Evolutionary conservation across 164 flowering plant genomes (phyloP).

Genomic region (Kalanchoe fedtschenkoi): DNA sequence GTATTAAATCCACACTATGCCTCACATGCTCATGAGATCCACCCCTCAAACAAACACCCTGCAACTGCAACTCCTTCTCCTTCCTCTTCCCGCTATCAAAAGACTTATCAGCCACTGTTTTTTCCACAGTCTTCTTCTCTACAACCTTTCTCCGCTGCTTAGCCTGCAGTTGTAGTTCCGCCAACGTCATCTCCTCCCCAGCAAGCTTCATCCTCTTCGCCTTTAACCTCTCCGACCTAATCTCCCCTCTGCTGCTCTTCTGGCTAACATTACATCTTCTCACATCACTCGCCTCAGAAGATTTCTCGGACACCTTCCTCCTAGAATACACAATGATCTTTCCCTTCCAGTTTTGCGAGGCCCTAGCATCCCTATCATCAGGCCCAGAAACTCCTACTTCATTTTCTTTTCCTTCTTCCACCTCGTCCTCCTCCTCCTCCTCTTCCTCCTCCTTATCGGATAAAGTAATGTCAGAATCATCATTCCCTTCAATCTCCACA

Average conservation of each 20-base stretch:
- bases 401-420: not conserved
- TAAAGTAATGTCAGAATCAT: slow-evolving; percentile 12
- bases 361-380: not conserved
- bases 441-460: not conserved
- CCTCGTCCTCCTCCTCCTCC: not conserved
- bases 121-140: slow-evolving; percentile 19
- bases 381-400: not conserved
- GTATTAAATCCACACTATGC: slow-evolving; percentile 5
- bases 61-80: slow-evolving; percentile 11
- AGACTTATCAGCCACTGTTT: not conserved
- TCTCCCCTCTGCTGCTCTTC: too few species aligned
- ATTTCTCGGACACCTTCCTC: not conserved
- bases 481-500: slow-evolving; percentile 27
- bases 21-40: not conserved
- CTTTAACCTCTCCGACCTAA: slow-evolving; percentile 1
- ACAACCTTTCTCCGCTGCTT: slow-evolving; percentile 18
- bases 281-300: not conserved
- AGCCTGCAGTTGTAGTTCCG: slow-evolving; percentile 41
- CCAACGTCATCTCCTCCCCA: slow-evolving; percentile 57
- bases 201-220: slow-evolving; percentile 17
- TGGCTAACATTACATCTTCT: too few species aligned
- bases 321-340: not conserved
- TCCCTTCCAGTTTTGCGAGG: not conserved
- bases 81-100: slow-evolving; percentile 8
- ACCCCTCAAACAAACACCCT: not conserved